Conservation (phyloP, 345 rosid species). For the Citrus inodora region DNA sequence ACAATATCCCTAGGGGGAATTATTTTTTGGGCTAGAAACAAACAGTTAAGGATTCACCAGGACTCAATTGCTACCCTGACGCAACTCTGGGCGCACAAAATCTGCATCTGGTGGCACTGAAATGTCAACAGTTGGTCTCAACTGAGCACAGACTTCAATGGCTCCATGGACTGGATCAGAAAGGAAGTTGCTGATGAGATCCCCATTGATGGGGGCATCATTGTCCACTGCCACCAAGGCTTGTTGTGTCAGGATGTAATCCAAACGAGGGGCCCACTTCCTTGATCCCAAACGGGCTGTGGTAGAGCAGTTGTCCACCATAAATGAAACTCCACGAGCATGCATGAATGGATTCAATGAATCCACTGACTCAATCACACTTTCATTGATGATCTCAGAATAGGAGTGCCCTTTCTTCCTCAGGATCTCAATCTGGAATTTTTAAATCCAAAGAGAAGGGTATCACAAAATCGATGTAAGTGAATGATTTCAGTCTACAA, state of each 20-base stretch:
- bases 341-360: conserved; percentile 96
- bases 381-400: conserved; percentile 93
- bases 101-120: conserved; percentile 85
- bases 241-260: conserved; percentile 77
- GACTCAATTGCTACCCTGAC: conserved; percentile 56
- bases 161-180: conserved; percentile 91
- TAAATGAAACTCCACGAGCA: conserved; percentile 92
- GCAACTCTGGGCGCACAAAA: conserved; percentile 89
- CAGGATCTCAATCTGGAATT: conserved; percentile 73
- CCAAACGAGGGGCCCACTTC: conserved; percentile 93
- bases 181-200: conserved; percentile 81
- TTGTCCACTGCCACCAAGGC: conserved; percentile 71
- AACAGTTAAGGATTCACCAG: not conserved
- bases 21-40: not conserved
- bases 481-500: not conserved
- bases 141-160: conserved; percentile 69
- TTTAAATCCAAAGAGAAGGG: not conserved
- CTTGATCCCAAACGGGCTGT: conserved; percentile 92
- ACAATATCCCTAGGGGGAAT: not conserved
- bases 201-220: conserved; percentile 56
- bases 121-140: conserved; percentile 88
- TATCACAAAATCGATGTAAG: not conserved
- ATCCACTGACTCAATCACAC: conserved; percentile 89
- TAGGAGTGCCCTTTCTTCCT: conserved; percentile 95
- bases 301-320: conserved; percentile 95